phyloP scores from a whole-genome alignment of 2,329 filamentous ascomycete species.

The Mollisiaceae sp. region DNA sequence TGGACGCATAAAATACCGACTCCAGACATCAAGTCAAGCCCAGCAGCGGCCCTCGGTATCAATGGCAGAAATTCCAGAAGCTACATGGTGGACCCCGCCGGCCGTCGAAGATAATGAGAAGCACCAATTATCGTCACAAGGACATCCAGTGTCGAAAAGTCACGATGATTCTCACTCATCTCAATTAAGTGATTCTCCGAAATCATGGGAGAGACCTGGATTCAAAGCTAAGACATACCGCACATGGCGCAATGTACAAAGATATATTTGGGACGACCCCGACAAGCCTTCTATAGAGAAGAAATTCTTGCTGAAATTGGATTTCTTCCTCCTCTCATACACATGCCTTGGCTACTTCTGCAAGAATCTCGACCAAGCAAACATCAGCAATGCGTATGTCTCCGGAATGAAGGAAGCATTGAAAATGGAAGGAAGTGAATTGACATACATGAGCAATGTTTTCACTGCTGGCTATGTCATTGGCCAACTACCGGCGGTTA shows the following conservation, averaged over 20 bases:
- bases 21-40: background rate
- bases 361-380: constrained; percentile 49
- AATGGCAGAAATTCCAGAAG: constrained; percentile 2
- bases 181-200: background rate
- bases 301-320: constrained; percentile 54
- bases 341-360: constrained; percentile 53
- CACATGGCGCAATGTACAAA: constrained; percentile 29
- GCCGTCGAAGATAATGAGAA: background rate
- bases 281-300: constrained; percentile 47
- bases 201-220: constrained; percentile 31
- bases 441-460: constrained; percentile 57
- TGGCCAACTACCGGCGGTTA: constrained; percentile 33
- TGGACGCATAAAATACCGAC: background rate
- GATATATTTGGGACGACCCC: constrained; percentile 42
- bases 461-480: constrained; percentile 52
- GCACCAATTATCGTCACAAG: background rate
- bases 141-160: background rate
- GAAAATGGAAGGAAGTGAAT: constrained; percentile 55
- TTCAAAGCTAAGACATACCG: constrained; percentile 20
- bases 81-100: background rate
- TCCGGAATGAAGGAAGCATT: constrained; percentile 54
- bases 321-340: constrained; percentile 53
- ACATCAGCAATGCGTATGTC: constrained; percentile 48
- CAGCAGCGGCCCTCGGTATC: background rate
- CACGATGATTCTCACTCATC: background rate